Base-by-base conservation (phyloP, 306 rosid genomes). In the Alnus glutinosa region DNA sequence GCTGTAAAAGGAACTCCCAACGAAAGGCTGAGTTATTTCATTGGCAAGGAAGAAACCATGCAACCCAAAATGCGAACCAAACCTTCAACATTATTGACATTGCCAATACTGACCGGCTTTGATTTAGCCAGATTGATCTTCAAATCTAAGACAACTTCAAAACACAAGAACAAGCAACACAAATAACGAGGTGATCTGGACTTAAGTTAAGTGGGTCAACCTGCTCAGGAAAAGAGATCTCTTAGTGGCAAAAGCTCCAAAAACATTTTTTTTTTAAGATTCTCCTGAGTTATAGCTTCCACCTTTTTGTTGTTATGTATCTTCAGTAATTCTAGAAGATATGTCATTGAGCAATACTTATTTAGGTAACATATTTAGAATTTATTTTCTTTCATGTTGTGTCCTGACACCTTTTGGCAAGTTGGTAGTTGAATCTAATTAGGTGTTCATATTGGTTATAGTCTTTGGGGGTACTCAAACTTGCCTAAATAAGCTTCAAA, bases 401-500 rank as follows among this genome's bases (percentile, higher is more conserved):
- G 32, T 28, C n/a, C 36, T 3, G 66, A 59, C 64, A 4, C 66
- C 66, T 12, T 59, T 42, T 59, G 36, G 66, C 10, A 59, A 59
- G 66, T 59, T 23, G 7, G 16, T 5, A 10, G 15, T 10, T 28
- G 54, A 16, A 78, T 58, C 19, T 49, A 12, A 37, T 28, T 54
- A 50, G 54, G 39, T 30, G 50, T 63, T 59, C 77, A 76, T 55
- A 47, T 75, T 55, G 73, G 7, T 73, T 37, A 18, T 46, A 70
- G 55, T 49, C 30, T 55, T 54, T 61, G 63, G 52, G 52, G 74
- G 61, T 64, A 62, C 71, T 81, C 52, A 83, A 67, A 13, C 50
- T 61, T 75, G 48, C 71, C 55, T 36, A 58, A 28, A 52, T 73
- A 12, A 64, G 9, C 49, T 46, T 73, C 23, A 47, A 82, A 54